These are phyloP conservation scores for Aaosphaeria pasadenensis DNA, from an alignment of 2,329 filamentous ascomycete species.

Conservation along the genomic window DNA sequence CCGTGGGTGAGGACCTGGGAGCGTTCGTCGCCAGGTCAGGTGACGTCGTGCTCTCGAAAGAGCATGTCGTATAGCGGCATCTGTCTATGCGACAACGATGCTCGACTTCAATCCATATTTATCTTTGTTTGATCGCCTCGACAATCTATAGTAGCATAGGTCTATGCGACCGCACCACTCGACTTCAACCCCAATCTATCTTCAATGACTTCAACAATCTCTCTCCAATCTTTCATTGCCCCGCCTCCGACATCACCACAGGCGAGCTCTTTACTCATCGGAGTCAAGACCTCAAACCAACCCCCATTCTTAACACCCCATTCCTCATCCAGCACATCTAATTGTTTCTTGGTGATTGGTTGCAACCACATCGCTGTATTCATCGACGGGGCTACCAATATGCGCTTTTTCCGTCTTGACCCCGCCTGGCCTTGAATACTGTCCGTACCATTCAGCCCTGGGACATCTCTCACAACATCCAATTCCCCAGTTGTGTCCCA, in stretches of 20 bases:
- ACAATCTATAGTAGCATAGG: no score
- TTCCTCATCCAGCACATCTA: constrained; percentile 67
- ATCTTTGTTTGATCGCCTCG: no score
- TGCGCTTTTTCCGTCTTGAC: constrained; percentile 50
- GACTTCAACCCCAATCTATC: constrained; percentile 21
- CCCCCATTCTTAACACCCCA: constrained; percentile 58
- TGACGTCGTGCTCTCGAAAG: no score
- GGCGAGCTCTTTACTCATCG: constrained; percentile 73
- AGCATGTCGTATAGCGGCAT: no score
- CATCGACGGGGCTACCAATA: constrained; percentile 79
- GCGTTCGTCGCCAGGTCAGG: no score
- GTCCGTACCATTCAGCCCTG: constrained; percentile 17
- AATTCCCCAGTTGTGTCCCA: constrained; percentile 67
- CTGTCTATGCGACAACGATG: no score
- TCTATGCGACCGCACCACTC: no score
- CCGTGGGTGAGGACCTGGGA: no score
- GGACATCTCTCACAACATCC: constrained; percentile 26
- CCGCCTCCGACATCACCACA: constrained; percentile 82
- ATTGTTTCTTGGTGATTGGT: constrained; percentile 72
- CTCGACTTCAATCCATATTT: no score
- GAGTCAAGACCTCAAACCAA: constrained; percentile 69
- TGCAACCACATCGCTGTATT: constrained; percentile 90
- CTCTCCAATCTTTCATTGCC: constrained; percentile 78
- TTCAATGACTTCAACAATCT: constrained; percentile 68
- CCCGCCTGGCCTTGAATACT: constrained; percentile 5